Base-by-base conservation (phyloP, 2,329 filamentous ascomycete genomes). In the Cordyceps tenuipes region DNA sequence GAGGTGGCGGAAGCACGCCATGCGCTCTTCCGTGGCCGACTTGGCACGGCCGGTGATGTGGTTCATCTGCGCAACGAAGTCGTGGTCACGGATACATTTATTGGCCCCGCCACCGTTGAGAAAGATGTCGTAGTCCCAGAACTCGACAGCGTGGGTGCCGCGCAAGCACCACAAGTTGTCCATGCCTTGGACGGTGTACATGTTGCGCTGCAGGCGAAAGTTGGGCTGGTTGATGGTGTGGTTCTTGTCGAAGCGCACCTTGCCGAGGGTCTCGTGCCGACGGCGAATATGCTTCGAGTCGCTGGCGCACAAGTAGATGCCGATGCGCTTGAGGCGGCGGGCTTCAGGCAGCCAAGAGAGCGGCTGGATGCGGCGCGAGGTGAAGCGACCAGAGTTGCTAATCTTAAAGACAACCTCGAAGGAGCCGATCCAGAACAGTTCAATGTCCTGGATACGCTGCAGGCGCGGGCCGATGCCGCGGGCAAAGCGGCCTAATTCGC, bases 401-500 rank as follows among this genome's bases (percentile, higher is more conserved):
- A 60, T 61, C 17, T 51, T 2, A 13, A 62, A 67, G 0, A 66
- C 70, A 0, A 76, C 62, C 0, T 60, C 59, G 43, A 75, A 74
- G 2, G 68, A 74, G 3, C 76, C 77, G 0, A 68, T 65, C 68
- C 75, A 79, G 1, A 78, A 65, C 0, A 82, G 47, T 62, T 80
- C 76, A 0, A 82, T 61, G 36, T 78, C 70, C 54, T 75, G 76
- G 0, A 82, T 47, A 0, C 78, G 69, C n/a, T 77, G 71, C 1
- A 76, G 61, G 0, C 76, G 72, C 3, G 69, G 64, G 1, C 73
- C 71, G 23, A 80, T 80, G 0, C 77, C 74, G 1, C 64, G 65
- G 57, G 71, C 73, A 63, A 82, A 82, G 48, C 77, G 73, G 57
- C 74, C 75, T 65, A 78, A 75, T 66, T 82, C 79, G 50, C 79